Evolutionary conservation across 805 yeast species (phyloP), one percentile per base, ranked within the genome.

Genomic region (Saccharomycopsis fibuligera): DNA sequence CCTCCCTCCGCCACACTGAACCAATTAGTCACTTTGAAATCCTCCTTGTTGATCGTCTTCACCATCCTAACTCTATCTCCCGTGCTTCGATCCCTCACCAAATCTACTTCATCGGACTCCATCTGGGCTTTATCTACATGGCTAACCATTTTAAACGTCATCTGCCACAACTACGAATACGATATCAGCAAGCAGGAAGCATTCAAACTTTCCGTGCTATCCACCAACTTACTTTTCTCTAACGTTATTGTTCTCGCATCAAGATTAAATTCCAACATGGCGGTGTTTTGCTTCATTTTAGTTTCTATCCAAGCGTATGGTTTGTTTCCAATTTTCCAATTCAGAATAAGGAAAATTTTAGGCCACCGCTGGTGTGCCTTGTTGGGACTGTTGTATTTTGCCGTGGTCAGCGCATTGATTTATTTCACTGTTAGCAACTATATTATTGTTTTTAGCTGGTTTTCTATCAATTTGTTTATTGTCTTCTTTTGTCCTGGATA

Each of bases 111-210:
- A 0, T 83, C 93, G 0, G 98, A 93, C 67, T 87, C 96, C 14
- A 88, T 93, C 51, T 91, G 98, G 97, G 89, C 96, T 0, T 65
- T 93, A 3, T 78, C 95, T 5, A 79, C 83, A 41, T 83, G 96
- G 81, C 68, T 93, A 14, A 80, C 86, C 29, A 57, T 87, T 9
- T 67, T 81, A 39, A 88, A 88, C 58, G 67, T 89, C 2, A 59
- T 81, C 23, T 72, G 81, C 57, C 81, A 83, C 60, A 86, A 86
- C 64, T 83, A 84, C 62, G 74, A 84, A 33, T 69, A 75, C 58
- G 76, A 75, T 53, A 60, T 74, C n/a, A 56, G 48, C 14, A 52
- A 55, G 27, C 45, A 45, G 41, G 49, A 35, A 16, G 42, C 30
- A 10, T 48, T 55, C 56, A 53, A 48, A 21, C 37, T 53, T 14